Evolutionary conservation across 2,329 filamentous ascomycete species (phyloP).

Genomic region (Cladophialophora psammophila): DNA sequence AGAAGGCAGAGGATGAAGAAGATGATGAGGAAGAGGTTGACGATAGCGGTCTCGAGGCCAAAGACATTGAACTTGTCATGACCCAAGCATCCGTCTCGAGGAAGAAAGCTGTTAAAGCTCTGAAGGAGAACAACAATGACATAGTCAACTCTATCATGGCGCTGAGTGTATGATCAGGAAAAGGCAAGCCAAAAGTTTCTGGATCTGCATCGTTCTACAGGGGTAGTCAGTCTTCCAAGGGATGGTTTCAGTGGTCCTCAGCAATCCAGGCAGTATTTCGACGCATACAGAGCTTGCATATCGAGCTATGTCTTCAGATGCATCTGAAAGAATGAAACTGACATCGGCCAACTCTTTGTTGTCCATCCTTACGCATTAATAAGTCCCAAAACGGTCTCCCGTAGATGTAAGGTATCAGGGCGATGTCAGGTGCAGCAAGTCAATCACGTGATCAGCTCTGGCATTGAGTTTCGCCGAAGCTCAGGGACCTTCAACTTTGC

Average conservation of each 20-base stretch:
- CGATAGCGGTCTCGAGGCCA: slow-evolving; percentile 91
- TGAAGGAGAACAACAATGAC: slow-evolving; percentile 97
- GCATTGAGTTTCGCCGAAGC: slow-evolving; percentile 23
- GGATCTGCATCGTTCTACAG: slow-evolving; percentile 23
- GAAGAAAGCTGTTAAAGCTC: slow-evolving; percentile 98
- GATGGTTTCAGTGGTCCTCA: slow-evolving; percentile 9
- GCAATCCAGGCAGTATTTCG: slow-evolving; percentile 5
- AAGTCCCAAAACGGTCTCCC: background rate
- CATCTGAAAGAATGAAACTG: slow-evolving; percentile 12
- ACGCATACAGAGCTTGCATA: slow-evolving; percentile 18
- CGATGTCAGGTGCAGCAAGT: background rate
- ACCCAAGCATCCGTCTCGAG: slow-evolving; percentile 94
- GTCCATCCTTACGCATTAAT: background rate
- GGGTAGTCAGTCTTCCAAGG: slow-evolving; percentile 7
- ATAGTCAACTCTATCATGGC: slow-evolving; percentile 99
- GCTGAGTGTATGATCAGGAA: slow-evolving; percentile 71
- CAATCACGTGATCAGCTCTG: slow-evolving; percentile 24
- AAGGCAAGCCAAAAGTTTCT: slow-evolving; percentile 26
- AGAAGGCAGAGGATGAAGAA: slow-evolving; percentile 78
- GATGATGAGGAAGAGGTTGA: slow-evolving; percentile 97
- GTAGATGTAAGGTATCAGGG: background rate
- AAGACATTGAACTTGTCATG: slow-evolving; percentile 99
- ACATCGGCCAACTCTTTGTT: background rate
- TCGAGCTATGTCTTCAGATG: slow-evolving; percentile 18
- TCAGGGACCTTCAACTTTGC: slow-evolving; percentile 24